These are phyloP conservation scores for Ceratocystis papillata DNA, from an alignment of 2,329 filamentous ascomycete genomes.

Conservation along the genomic window DNA sequence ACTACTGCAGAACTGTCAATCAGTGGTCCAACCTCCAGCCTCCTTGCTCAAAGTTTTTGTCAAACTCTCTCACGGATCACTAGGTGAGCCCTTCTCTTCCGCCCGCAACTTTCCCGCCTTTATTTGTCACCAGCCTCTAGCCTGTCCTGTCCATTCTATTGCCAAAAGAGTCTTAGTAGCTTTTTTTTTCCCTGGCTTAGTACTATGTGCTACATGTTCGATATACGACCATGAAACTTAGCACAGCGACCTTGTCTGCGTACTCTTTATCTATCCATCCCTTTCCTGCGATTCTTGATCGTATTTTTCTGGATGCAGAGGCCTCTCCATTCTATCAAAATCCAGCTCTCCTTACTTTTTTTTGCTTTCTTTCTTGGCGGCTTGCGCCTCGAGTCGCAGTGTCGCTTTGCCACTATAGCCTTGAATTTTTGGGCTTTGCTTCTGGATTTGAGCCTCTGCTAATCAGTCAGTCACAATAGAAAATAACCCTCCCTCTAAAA, in stretches of 20 bases:
- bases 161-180: constrained; percentile 8
- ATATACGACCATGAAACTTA: not conserved
- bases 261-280: not conserved
- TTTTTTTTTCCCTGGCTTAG: not conserved
- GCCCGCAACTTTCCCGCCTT: constrained; percentile 2
- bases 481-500: too few relatives aligned
- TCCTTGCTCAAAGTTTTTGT: constrained; percentile 6
- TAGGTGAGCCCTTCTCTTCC: constrained; percentile 2
- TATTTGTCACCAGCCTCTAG: constrained; percentile 2
- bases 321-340: not conserved
- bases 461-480: too few relatives aligned
- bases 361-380: not conserved
- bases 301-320: not conserved
- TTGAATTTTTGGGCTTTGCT: too few relatives aligned
- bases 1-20: not conserved
- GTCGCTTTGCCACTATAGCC: not conserved
- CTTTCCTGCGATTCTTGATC: not conserved
- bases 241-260: not conserved
- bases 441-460: too few relatives aligned
- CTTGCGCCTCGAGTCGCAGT: not conserved
- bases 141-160: not conserved
- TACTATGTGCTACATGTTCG: not conserved
- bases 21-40: not conserved
- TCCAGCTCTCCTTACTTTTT: not conserved
- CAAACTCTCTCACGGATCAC: constrained; percentile 5